These are phyloP conservation scores for Aethionema arabicum DNA, from an alignment of 345 rosid genomes.

Conservation along the genomic window DNA sequence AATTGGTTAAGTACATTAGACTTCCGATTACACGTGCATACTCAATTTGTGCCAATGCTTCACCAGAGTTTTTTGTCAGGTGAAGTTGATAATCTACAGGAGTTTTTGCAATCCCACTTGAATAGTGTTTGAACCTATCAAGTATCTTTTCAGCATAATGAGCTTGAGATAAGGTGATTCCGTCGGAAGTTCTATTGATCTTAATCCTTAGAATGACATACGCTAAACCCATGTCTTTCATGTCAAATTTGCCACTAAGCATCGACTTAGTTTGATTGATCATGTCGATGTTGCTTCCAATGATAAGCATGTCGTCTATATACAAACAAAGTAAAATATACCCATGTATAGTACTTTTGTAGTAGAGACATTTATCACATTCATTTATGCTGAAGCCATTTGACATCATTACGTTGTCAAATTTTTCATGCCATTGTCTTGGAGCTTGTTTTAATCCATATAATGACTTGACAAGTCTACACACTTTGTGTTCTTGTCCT, in stretches of 20 bases:
- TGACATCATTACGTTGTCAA: neutral
- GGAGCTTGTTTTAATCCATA: neutral
- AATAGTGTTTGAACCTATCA: neutral
- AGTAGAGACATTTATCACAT: neutral
- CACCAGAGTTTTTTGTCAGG: neutral
- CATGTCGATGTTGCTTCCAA: no score
- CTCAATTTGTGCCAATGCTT: neutral
- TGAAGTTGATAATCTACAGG: neutral
- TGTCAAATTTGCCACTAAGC: no score
- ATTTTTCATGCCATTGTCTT: neutral
- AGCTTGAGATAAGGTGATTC: neutral
- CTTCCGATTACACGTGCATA: neutral
- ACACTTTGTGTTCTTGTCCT: neutral
- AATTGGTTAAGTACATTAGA: neutral
- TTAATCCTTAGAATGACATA: neutral
- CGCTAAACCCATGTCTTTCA: neutral
- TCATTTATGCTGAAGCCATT: neutral
- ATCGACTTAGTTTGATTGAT: no score
- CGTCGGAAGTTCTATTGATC: neutral
- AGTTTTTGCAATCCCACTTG: neutral
- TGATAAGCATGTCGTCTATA: no score
- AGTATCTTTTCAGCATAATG: neutral
- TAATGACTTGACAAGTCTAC: neutral
- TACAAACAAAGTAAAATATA: no score
- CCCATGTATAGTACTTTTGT: no score